Conservation (phyloP, 2,329 filamentous ascomycete genomes). For the Zalaria obscura region DNA sequence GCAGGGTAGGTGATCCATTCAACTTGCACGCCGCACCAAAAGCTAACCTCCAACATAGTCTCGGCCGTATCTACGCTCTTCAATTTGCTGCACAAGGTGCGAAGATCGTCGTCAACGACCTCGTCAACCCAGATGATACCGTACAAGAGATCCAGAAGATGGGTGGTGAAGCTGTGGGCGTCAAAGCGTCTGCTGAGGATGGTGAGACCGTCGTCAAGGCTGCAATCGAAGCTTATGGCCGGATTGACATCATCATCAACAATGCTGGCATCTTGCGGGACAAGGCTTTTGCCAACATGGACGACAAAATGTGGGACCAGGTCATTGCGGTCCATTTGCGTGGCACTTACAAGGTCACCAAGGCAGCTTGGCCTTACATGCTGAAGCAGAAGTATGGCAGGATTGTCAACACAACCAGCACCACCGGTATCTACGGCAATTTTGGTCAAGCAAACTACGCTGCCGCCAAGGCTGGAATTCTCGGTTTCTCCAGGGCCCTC, state of each 20-base stretch:
- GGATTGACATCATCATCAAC: conserved; percentile 91
- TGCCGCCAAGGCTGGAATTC: conserved; percentile 58
- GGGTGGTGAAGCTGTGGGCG: conserved; percentile 80
- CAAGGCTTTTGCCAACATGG: conserved; percentile 97
- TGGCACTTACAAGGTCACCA: conserved; percentile 92
- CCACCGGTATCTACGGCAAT: conserved; percentile 96
- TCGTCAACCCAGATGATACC: conserved; percentile 80
- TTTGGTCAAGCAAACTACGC: conserved; percentile 98
- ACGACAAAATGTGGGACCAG: conserved; percentile 81
- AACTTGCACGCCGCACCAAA: conserved; percentile 12
- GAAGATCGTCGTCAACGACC: conserved; percentile 84
- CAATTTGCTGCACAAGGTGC: conserved; percentile 76
- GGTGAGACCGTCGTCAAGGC: conserved; percentile 83
- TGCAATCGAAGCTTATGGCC: conserved; percentile 84
- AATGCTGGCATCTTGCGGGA: conserved; percentile 96
- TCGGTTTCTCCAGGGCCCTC: conserved; percentile 86
- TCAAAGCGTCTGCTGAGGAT: conserved; percentile 87
- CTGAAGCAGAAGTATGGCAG: conserved; percentile 98
- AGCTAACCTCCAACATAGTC: conserved; percentile 30
- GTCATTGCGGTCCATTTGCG: conserved; percentile 86
- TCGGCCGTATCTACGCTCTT: conserved; percentile 80
- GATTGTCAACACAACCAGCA: conserved; percentile 91
- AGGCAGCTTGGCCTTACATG: conserved; percentile 95
- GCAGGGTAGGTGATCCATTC: conserved; percentile 42
- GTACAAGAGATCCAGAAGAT: conserved; percentile 84